Conservation (phyloP, 2,329 filamentous ascomycete genomes). For the Hypocrella siamensis region DNA sequence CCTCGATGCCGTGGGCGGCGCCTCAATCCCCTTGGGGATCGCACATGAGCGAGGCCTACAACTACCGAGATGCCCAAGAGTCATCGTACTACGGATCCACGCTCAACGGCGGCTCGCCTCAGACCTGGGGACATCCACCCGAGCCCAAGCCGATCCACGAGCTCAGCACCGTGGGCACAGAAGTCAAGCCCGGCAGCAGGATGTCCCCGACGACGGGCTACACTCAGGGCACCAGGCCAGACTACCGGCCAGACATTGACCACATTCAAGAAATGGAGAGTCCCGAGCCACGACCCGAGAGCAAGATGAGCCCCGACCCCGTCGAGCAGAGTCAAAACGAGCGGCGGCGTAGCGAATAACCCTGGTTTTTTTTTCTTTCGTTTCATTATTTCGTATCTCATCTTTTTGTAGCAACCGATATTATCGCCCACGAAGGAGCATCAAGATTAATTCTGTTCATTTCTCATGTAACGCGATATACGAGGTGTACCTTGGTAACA, state of each 20-base stretch:
- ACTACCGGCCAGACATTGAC: background rate
- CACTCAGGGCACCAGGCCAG: background rate
- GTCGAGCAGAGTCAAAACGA: too few relatives aligned
- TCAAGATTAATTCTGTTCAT: too few relatives aligned
- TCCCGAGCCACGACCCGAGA: slow-evolving; percentile 1
- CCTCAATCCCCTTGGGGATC: slow-evolving; percentile 3
- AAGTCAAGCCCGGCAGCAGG: too few relatives aligned
- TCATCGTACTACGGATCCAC: slow-evolving; percentile 5
- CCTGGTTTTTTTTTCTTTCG: too few relatives aligned
- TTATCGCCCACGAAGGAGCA: too few relatives aligned
- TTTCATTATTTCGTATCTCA: too few relatives aligned
- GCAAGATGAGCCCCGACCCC: background rate
- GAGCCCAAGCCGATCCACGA: slow-evolving; percentile 4
- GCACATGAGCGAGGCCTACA: slow-evolving; percentile 3
- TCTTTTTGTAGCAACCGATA: too few relatives aligned
- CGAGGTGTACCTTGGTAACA: too few relatives aligned
- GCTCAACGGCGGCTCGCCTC: slow-evolving; percentile 1
- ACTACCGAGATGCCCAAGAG: slow-evolving; percentile 1
- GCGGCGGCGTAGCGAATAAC: too few relatives aligned
- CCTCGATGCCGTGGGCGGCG: slow-evolving; percentile 1
- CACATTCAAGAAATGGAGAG: slow-evolving; percentile 8
- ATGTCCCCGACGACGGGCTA: background rate
- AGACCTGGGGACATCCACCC: slow-evolving; percentile 1
- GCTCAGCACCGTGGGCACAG: slow-evolving; percentile 1
- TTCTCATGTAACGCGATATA: too few relatives aligned